phyloP scores from a whole-genome alignment of 2,329 filamentous ascomycete genomes.

The Fusarium neocosmosporiellum region DNA sequence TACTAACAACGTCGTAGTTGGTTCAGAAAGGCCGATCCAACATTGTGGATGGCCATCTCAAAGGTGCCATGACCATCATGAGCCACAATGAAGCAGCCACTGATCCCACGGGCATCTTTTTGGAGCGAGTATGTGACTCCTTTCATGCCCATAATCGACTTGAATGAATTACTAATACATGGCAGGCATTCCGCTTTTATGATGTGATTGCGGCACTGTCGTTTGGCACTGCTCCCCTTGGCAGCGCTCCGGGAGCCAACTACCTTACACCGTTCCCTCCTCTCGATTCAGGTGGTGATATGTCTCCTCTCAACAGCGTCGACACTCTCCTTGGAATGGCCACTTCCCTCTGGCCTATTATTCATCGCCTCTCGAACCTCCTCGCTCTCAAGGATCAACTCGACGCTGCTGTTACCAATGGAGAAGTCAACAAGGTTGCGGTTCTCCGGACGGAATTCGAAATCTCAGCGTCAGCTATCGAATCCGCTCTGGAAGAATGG shows the following conservation, averaged over 20 bases:
- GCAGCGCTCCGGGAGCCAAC: slow-evolving; percentile 59
- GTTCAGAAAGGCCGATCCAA: slow-evolving; percentile 70
- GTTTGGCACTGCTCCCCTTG: slow-evolving; percentile 67
- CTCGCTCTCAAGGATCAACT: slow-evolving; percentile 64
- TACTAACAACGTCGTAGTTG: slow-evolving; percentile 55
- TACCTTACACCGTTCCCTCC: slow-evolving; percentile 60
- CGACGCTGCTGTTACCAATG: slow-evolving; percentile 55
- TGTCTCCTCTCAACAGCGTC: slow-evolving; percentile 63
- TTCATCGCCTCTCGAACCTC: slow-evolving; percentile 69
- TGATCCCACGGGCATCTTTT: slow-evolving; percentile 65
- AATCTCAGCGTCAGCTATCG: slow-evolving; percentile 64
- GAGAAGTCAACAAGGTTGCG: slow-evolving; percentile 57
- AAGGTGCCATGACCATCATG: slow-evolving; percentile 72
- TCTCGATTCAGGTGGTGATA: slow-evolving; percentile 56
- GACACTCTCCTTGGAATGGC: slow-evolving; percentile 71
- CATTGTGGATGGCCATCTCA: slow-evolving; percentile 70
- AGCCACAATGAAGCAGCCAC: slow-evolving; percentile 56
- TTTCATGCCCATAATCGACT: not conserved
- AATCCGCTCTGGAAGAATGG: slow-evolving; percentile 66
- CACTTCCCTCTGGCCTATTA: slow-evolving; percentile 71
- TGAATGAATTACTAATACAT: not conserved
- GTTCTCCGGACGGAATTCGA: slow-evolving; percentile 63
- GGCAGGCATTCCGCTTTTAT: slow-evolving; percentile 72
- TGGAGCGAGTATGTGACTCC: slow-evolving; percentile 63
- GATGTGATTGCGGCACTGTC: slow-evolving; percentile 73